Evolutionary conservation across 2,329 filamentous ascomycete species (phyloP), one percentile per base, ranked within the genome.

Genomic region (Chrysoporthe deuterocubensis): DNA sequence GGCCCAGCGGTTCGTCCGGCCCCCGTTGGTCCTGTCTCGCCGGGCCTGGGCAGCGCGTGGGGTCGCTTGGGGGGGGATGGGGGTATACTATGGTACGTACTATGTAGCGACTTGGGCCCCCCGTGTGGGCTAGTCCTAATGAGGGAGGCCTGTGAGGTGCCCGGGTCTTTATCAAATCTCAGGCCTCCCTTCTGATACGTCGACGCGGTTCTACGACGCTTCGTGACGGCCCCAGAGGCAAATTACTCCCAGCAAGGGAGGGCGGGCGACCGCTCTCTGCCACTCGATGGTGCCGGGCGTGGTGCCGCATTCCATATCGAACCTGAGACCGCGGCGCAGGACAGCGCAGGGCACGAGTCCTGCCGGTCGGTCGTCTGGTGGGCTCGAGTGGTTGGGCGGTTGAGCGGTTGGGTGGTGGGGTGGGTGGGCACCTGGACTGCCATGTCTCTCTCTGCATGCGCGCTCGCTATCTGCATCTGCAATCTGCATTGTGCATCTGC

Each of bases 141-240:
- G 61, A 50, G 32, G 59, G 21, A 50, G 44, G 50, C 50, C 50
- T 54, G 50, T 14, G 44, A 44, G 59, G 59, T 26, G 21, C 43
- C 44, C 43, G 59, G 18, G 21, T 62, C 46, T 63, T 48, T 63
- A 54, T 63, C 61, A 63, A 62, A 63, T 63, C 50, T 63, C 61
- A 42, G 37, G 16, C 16, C 4, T 13, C 14, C 16, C 26, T 32
- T 48, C 48, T 63, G 61, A 54, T 63, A 63, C 61, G 61, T 21
- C 48, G 32, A 40, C 37, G 18, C 34, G 18, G n/a, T 13, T 32
- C 34, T 8, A 40, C 42, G 9, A 26, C 37, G 14, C 26, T 50
- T 63, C 61, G 61, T 63, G 61, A 63, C 61, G 21, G 34, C 14
- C 26, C 46, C 61, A 63, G 42, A 52, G 48, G 48, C 61, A 54